Evolutionary conservation across 1,284 basidiomycete species (phyloP), one percentile per base, ranked within the genome.

Genomic region (Ustilago trichophora): DNA sequence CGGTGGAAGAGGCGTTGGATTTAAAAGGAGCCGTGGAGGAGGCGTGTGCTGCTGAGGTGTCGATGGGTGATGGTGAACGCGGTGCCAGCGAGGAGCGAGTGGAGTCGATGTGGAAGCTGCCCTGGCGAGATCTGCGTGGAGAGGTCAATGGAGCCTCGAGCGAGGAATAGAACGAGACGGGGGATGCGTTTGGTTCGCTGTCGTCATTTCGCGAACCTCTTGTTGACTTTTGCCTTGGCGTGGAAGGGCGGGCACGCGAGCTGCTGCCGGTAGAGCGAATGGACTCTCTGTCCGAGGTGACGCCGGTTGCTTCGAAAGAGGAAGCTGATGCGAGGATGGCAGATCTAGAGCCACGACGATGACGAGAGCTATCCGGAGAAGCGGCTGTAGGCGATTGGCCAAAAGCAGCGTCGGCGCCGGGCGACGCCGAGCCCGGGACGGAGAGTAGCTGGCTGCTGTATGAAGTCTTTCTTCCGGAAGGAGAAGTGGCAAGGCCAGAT

Each of bases 121-220:
- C 40, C 16, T 58, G 58, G 11, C 46, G 49, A 16, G 58, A 63
- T n/a, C 34, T 47, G 3, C 55, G 40, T 15, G 55, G 55, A 10
- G 60, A 55, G 29, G 42, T 55, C n/a, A 40, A 15, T 1, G 50
- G 51, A 1, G 51, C 41, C 45, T 65, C 55, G 35, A 43, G 31
- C 2, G 55, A 37, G 13, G 59, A 64, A 58, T 69, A 54, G 37
- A 69, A 64, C 6, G 60, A 69, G 48, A 59, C 50, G 19, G 66
- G 60, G 7, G 65, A 68, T 4, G 36, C 32, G 24, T 55, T 49
- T 12, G 46, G 50, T 12, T 63, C 59, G 6, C 8, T 18, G 16
- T 63, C 45, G 3, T 59, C 54, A 22, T 21, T 44, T 19, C 42
- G 58, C 21, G 51, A 55, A 6, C 38, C 29, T 13, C 38, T 32